phyloP scores from a whole-genome alignment of 176 grass and related monocot species.

The Metroxylon sagu region DNA sequence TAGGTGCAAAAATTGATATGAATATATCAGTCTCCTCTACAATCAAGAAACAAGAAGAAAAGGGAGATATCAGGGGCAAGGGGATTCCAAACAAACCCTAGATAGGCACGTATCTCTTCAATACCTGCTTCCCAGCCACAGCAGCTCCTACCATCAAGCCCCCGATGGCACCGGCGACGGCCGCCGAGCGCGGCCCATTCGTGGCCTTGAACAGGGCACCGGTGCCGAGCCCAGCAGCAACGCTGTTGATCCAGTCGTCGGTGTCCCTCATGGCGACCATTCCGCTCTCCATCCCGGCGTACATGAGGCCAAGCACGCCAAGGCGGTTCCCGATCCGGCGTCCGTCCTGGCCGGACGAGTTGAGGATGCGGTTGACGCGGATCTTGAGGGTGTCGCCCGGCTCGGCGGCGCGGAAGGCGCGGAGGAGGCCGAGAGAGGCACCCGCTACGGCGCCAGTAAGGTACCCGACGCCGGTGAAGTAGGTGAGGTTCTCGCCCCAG shows the following conservation, averaged over 20 bases:
- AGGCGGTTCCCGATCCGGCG: constrained; percentile 8
- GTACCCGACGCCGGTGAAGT: constrained; percentile 7
- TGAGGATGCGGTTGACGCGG: constrained; percentile 5
- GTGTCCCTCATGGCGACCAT: neutral
- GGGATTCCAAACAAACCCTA: no score
- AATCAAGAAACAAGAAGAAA: no score
- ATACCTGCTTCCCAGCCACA: neutral
- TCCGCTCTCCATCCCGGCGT: constrained; percentile 3
- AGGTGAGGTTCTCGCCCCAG: constrained; percentile 16
- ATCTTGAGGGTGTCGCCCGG: constrained; percentile 1
- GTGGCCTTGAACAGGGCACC: constrained; percentile 3
- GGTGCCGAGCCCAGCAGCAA: neutral
- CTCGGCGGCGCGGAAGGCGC: neutral
- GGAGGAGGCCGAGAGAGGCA: neutral
- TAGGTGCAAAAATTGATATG: no score
- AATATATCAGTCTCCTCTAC: no score
- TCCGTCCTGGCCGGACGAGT: constrained; percentile 5
- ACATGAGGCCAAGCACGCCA: neutral
- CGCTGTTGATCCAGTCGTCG: constrained; percentile 11
- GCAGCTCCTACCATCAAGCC: constrained; percentile 10
- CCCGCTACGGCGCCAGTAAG: neutral
- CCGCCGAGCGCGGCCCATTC: neutral
- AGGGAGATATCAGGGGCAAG: no score
- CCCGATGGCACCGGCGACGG: neutral
- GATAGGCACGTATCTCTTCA: constrained; percentile 7